Base-by-base conservation (phyloP, 2,329 filamentous ascomycete species). In the Pseudocercospora macadamiae region DNA sequence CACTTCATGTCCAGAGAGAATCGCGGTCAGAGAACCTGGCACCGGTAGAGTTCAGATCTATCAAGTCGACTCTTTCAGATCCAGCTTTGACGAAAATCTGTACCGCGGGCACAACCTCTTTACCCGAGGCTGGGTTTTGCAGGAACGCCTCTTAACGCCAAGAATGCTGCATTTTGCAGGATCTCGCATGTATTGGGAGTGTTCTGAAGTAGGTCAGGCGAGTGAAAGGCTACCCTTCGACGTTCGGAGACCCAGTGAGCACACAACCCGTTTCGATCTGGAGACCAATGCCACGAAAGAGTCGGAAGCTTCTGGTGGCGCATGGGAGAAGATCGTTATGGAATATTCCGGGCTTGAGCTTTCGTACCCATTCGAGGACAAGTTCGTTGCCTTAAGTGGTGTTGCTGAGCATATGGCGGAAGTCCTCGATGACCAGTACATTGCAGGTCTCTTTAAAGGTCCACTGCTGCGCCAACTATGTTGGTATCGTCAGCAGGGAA, bases 141-240 rank as follows among this genome's bases (percentile, higher is more conserved):
- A 74, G 28, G 72, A 63, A 34, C 55, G 60, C 4, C 10, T 57
- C 16, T 53, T 64, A 8, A 21, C 56, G 5, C 60, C 51, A n/a
- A 34, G 60, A 16, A 57, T 51, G 14, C 9, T 64, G 6, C 60
- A 64, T 47, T 64, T 64, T 36, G 51, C 25, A 19, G 48, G 30
- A 9, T n/a, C 42, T 12, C 62, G 63, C 28, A 3, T 60, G n/a
- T 57, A 57, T 18, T 64, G 62, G 62, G 51, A 64, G 42, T 64
- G 60, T 49, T 32, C 28, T 7, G 28, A 32, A 6, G 28, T 32
- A 12, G 6, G 6, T 32, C 12, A 7, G 28, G 28, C 37, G 7
- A 42, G 37, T 16, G 37, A n/a, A 7, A 42, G 14, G 37, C 14
- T 16, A n/a, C 14, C 37, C 7, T 42, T 19, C 14, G 16, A 19